Conservation (phyloP, 441 rosid genomes). For the Aleurites moluccanus region DNA sequence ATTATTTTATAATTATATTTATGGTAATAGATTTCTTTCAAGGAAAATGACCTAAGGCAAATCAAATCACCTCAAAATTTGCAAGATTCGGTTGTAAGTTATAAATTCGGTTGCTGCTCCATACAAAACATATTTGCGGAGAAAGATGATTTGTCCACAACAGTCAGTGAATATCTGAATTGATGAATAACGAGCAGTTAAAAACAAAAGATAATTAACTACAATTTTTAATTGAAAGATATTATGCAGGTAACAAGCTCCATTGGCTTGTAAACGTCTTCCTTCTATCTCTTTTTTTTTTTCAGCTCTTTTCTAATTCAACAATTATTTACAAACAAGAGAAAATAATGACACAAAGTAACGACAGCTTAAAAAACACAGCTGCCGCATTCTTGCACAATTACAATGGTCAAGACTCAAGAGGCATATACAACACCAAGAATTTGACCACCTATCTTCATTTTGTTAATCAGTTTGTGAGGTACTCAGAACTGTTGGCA, state of each 20-base stretch:
- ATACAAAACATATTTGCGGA: neutral
- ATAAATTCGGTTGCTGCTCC: neutral
- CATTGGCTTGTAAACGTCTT: neutral
- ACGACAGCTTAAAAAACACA: conserved; percentile 44
- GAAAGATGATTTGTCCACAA: neutral
- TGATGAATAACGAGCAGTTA: neutral
- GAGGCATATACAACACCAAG: neutral
- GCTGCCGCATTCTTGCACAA: conserved; percentile 31
- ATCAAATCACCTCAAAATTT: no score
- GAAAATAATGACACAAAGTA: neutral
- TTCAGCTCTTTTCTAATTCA: neutral
- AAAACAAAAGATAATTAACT: neutral
- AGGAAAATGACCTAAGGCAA: neutral
- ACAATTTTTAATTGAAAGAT: neutral
- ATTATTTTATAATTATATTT: no score
- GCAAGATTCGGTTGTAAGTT: neutral
- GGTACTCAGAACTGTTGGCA: conserved; percentile 29
- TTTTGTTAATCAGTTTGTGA: conserved; percentile 25
- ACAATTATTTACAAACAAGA: conserved; percentile 27
- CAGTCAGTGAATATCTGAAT: neutral
- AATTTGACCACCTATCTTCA: neutral
- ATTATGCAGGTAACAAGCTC: neutral
- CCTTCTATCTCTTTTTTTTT: neutral
- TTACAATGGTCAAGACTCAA: neutral
- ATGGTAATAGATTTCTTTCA: neutral